These are phyloP conservation scores for Punica granatum DNA, from an alignment of 345 rosid genomes.

Conservation along the genomic window DNA sequence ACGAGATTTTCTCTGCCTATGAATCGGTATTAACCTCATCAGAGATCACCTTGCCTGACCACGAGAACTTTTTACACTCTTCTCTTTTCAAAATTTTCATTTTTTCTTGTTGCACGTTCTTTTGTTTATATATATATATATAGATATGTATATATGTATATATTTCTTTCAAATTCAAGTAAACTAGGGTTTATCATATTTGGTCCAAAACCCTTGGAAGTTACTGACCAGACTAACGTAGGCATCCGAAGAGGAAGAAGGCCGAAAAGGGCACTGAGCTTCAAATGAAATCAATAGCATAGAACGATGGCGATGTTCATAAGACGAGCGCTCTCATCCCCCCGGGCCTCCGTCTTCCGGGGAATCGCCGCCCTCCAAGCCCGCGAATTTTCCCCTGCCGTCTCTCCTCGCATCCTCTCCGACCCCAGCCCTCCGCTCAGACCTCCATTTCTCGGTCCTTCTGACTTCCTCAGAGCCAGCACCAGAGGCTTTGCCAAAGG, in stretches of 20 bases:
- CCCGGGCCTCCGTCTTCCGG: slow-evolving; percentile 23
- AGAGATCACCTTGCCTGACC: too few species aligned
- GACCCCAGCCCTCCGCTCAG: slow-evolving; percentile 13
- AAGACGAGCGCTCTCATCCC: slow-evolving; percentile 36
- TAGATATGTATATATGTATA: too few species aligned
- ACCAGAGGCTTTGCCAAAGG: slow-evolving; percentile 77
- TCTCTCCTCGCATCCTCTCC: slow-evolving; percentile 27
- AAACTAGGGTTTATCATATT: background rate
- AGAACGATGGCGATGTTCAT: slow-evolving; percentile 48
- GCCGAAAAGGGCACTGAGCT: background rate
- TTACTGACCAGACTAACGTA: background rate
- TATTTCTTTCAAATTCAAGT: too few species aligned
- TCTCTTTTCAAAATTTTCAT: too few species aligned
- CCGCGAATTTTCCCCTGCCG: slow-evolving; percentile 5
- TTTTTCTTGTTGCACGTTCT: too few species aligned
- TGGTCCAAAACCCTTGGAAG: background rate
- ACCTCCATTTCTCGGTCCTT: slow-evolving; percentile 11
- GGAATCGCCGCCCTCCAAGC: slow-evolving; percentile 25
- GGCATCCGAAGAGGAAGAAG: background rate
- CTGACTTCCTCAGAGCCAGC: slow-evolving; percentile 28
- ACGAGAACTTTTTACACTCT: too few species aligned
- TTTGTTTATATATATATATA: too few species aligned
- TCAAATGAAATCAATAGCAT: slow-evolving; percentile 2
- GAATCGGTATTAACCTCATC: too few species aligned
- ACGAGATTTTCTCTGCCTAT: too few species aligned